Evolutionary conservation across 1,139 yeast species (phyloP).

Genomic region (Blastobotrys buckinghamii): DNA sequence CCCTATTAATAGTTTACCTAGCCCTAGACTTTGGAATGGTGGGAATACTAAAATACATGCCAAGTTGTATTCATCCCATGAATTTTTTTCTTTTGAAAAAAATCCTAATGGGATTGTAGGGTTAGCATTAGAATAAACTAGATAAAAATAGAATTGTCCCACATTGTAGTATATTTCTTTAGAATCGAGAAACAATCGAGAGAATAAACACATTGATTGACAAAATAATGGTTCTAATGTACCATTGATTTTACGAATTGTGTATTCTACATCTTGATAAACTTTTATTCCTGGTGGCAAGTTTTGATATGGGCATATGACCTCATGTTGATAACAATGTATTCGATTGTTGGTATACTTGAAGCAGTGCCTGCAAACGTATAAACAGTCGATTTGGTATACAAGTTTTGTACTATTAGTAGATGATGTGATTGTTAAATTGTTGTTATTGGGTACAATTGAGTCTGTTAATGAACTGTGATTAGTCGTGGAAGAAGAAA

Average conservation of each 20-base stretch:
- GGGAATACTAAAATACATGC: slow-evolving; percentile 92
- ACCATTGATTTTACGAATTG: slow-evolving; percentile 66
- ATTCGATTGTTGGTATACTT: slow-evolving; percentile 53
- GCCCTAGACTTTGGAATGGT: slow-evolving; percentile 72
- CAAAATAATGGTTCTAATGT: slow-evolving; percentile 46
- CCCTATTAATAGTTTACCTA: slow-evolving; percentile 77
- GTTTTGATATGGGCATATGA: slow-evolving; percentile 41
- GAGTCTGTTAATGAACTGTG: too few species aligned
- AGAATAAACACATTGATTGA: slow-evolving; percentile 77
- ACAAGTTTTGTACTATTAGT: not conserved
- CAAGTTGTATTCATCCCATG: slow-evolving; percentile 80
- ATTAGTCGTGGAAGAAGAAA: too few species aligned
- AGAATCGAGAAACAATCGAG: slow-evolving; percentile 84
- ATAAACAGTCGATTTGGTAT: slow-evolving; percentile 31
- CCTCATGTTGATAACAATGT: slow-evolving; percentile 29
- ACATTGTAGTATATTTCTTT: slow-evolving; percentile 81
- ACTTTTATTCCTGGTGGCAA: slow-evolving; percentile 61
- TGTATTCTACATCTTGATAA: slow-evolving; percentile 53
- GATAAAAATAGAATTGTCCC: slow-evolving; percentile 73
- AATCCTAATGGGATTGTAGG: slow-evolving; percentile 55
- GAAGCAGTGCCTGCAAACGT: slow-evolving; percentile 79
- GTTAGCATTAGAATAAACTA: slow-evolving; percentile 35
- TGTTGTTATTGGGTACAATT: too few species aligned
- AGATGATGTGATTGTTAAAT: too few species aligned
- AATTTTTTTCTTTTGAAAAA: slow-evolving; percentile 78